Percentiles rank a stretch among this genome's conserved stretches.
Conservation (phyloP, 2,329 filamentous ascomycete species). For the Paraconiothyrium brasiliense region DNA sequence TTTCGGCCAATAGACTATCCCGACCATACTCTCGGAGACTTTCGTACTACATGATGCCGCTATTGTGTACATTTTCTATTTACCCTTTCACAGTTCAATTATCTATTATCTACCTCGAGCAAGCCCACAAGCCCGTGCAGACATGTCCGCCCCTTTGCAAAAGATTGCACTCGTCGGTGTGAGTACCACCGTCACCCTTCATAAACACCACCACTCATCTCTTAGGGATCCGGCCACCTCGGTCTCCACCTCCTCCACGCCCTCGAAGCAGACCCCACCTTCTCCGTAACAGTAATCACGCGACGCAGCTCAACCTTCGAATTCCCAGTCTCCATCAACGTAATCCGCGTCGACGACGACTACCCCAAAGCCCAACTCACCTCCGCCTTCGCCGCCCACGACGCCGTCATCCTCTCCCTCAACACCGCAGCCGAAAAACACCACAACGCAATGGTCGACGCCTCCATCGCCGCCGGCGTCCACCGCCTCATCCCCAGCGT, state of each 20-base stretch:
- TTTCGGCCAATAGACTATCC: neutral
- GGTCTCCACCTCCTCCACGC: neutral
- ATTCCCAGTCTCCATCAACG: no score
- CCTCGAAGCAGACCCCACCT: neutral
- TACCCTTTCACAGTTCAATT: no score
- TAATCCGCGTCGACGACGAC: no score
- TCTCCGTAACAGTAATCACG: neutral
- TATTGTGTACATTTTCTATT: no score
- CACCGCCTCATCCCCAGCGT: no score
- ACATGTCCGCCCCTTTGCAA: neutral
- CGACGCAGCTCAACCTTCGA: neutral
- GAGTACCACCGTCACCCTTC: neutral
- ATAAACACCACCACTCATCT: no score
- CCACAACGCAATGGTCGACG: no score
- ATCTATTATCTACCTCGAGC: neutral
- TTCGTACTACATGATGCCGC: neutral
- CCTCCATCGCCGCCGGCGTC: no score
- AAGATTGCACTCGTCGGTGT: conserved; percentile 1
- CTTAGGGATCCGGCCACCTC: neutral
- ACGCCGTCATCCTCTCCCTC: no score
- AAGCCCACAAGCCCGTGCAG: neutral
- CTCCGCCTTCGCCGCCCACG: no score
- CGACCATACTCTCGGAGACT: neutral
- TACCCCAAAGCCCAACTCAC: no score
- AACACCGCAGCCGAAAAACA: no score